A percentile compares a stretch with the other conserved stretches of the same genome.
These are phyloP conservation scores for Bullera alba DNA, from an alignment of 768 basidiomycete genomes.

Conservation along the genomic window DNA sequence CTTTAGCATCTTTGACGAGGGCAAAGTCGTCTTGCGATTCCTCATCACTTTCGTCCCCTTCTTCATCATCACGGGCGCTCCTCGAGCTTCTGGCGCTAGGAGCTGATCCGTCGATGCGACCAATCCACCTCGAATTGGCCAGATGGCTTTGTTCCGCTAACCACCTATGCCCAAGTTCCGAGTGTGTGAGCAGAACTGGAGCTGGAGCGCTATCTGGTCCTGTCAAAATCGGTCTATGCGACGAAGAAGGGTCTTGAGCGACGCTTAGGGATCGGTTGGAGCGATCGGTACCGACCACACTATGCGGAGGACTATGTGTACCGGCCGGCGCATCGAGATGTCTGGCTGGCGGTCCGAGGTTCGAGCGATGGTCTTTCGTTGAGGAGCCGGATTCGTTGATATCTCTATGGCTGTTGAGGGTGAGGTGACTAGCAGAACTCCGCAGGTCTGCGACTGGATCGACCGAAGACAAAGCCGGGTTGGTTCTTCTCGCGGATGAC, in stretches of 20 bases:
- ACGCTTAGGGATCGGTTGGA: neutral
- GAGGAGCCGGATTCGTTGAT: too few relatives aligned
- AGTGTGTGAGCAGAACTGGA: conserved; percentile 22
- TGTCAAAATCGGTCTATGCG: conserved; percentile 3
- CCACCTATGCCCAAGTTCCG: conserved; percentile 70
- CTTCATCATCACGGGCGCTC: conserved; percentile 24
- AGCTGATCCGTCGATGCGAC: too few relatives aligned
- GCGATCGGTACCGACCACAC: too few relatives aligned
- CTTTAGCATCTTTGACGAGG: conserved; percentile 31
- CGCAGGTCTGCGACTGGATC: too few relatives aligned
- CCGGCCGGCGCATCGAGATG: too few relatives aligned
- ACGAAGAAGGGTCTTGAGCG: neutral
- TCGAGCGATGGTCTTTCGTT: too few relatives aligned
- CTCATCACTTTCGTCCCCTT: conserved; percentile 28
- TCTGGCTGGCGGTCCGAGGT: too few relatives aligned
- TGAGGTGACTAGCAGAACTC: too few relatives aligned
- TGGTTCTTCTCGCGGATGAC: too few relatives aligned
- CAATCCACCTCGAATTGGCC: conserved; percentile 50
- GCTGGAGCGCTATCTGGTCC: conserved; percentile 21
- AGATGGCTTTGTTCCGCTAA: conserved; percentile 72
- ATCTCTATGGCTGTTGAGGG: too few relatives aligned
- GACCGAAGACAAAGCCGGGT: too few relatives aligned
- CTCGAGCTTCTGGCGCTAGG: neutral
- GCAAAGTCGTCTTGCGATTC: conserved; percentile 29
- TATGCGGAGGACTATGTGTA: too few relatives aligned